phyloP scores from a whole-genome alignment of 768 basidiomycete genomes.

The Amyloporia xantha region DNA sequence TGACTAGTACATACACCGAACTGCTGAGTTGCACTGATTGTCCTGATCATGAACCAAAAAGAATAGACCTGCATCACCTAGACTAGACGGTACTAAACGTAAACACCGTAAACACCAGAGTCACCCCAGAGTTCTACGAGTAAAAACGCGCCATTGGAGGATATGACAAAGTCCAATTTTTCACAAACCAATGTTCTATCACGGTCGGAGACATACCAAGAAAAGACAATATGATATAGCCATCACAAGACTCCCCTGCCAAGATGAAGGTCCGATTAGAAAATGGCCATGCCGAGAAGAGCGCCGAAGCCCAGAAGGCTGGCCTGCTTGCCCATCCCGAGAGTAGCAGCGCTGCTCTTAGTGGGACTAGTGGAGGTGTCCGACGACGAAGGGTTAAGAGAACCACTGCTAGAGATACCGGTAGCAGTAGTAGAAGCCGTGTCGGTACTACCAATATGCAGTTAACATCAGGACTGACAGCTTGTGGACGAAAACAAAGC shows the following conservation, averaged over 20 bases:
- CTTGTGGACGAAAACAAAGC: constrained; percentile 1
- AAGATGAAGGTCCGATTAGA: constrained; percentile 14
- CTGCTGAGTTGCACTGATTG: too few relatives aligned
- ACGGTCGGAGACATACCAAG: too few relatives aligned
- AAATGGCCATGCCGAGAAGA: constrained; percentile 30
- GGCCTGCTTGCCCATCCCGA: constrained; percentile 23
- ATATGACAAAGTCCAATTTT: too few relatives aligned
- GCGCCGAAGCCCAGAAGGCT: constrained; percentile 30
- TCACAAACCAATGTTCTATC: too few relatives aligned
- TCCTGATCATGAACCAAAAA: too few relatives aligned
- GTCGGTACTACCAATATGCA: constrained; percentile 7
- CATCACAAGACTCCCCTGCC: neutral
- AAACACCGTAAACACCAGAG: too few relatives aligned
- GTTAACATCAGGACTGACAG: constrained; percentile 9
- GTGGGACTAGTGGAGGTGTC: constrained; percentile 1
- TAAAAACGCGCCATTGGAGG: too few relatives aligned
- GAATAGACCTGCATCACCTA: too few relatives aligned
- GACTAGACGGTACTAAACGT: too few relatives aligned
- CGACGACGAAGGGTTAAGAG: neutral
- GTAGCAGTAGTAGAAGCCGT: constrained; percentile 16
- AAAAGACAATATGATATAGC: too few relatives aligned
- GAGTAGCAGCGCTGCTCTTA: constrained; percentile 24
- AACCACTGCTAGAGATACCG: constrained; percentile 5
- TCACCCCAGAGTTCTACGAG: too few relatives aligned
- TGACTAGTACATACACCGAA: too few relatives aligned